Evolutionary conservation across 169 alveolate genomes (phyloP).

Genomic region (Perkinsus chesapeaki): DNA sequence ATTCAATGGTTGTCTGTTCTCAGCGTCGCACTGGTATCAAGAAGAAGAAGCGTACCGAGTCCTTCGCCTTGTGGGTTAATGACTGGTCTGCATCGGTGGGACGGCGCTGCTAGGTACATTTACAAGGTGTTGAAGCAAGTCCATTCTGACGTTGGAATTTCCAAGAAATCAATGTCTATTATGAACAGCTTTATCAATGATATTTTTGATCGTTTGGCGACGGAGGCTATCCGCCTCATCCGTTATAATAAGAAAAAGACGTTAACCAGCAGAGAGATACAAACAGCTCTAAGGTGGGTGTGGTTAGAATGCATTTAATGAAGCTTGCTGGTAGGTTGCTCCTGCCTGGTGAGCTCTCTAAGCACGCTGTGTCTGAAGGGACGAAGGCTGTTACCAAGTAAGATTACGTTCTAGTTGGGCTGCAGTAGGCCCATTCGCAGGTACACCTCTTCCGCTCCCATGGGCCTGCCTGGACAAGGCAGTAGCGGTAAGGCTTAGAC

Average conservation of each 20-base stretch:
- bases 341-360: constrained; percentile 95
- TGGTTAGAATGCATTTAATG: neutral
- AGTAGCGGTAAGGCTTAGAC: neutral
- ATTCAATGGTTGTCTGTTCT: neutral
- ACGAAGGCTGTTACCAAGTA: constrained; percentile 95
- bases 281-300: constrained; percentile 66
- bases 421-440: neutral
- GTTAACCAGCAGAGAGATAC: constrained; percentile 86
- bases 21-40: neutral
- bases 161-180: constrained; percentile 90
- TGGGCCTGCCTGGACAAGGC: neutral
- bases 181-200: constrained; percentile 93
- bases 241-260: constrained; percentile 89
- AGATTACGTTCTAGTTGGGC: neutral
- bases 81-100: constrained; percentile 32
- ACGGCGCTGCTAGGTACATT: constrained; percentile 61
- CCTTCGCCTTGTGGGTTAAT: constrained; percentile 38
- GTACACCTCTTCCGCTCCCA: neutral
- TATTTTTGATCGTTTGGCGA: constrained; percentile 89
- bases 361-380: constrained; percentile 98
- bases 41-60: constrained; percentile 39
- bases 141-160: constrained; percentile 94
- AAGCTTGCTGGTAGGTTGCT: constrained; percentile 72
- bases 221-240: constrained; percentile 89
- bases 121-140: constrained; percentile 90